Percentiles rank a stretch among this genome's conserved stretches.
These are phyloP conservation scores for Ulota crispa DNA, from an alignment of 225 moss, liverwort and hornwort genomes.

Conservation along the genomic window DNA sequence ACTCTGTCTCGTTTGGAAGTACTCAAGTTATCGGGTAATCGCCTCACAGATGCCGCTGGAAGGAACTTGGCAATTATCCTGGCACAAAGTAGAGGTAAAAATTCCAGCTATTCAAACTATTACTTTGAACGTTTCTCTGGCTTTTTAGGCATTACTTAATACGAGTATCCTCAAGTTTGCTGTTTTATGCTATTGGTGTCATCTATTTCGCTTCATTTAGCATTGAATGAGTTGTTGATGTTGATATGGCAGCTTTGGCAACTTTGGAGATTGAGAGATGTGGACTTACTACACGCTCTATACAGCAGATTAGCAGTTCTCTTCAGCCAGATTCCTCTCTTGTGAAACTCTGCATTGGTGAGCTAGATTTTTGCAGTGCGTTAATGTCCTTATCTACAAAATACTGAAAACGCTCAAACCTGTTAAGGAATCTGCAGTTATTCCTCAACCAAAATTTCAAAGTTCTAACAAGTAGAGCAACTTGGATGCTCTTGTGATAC, in stretches of 20 bases:
- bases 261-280: slow-evolving; percentile 81
- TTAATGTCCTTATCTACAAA: slow-evolving; percentile 2
- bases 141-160: background rate
- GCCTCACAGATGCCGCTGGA: slow-evolving; percentile 90
- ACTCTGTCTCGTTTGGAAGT: slow-evolving; percentile 91
- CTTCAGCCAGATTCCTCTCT: slow-evolving; percentile 69
- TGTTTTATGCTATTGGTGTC: background rate
- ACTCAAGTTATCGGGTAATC: slow-evolving; percentile 83
- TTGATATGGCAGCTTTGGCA: slow-evolving; percentile 74
- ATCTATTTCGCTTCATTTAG: background rate
- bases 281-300: slow-evolving; percentile 79
- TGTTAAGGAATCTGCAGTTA: background rate
- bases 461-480: slow-evolving; percentile 1
- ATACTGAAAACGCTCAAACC: background rate
- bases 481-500: slow-evolving; percentile 9
- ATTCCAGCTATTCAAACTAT: slow-evolving; percentile 15
- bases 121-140: background rate
- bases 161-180: slow-evolving; percentile 1
- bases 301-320: slow-evolving; percentile 68
- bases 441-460: background rate
- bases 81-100: slow-evolving; percentile 64
- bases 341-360: slow-evolving; percentile 87
- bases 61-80: slow-evolving; percentile 76
- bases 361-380: slow-evolving; percentile 23
- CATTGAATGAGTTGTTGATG: slow-evolving; percentile 15